Evolutionary conservation across 345 rosid genomes (phyloP).

Genomic region (sweet orange (Citrus sinensis)): DNA sequence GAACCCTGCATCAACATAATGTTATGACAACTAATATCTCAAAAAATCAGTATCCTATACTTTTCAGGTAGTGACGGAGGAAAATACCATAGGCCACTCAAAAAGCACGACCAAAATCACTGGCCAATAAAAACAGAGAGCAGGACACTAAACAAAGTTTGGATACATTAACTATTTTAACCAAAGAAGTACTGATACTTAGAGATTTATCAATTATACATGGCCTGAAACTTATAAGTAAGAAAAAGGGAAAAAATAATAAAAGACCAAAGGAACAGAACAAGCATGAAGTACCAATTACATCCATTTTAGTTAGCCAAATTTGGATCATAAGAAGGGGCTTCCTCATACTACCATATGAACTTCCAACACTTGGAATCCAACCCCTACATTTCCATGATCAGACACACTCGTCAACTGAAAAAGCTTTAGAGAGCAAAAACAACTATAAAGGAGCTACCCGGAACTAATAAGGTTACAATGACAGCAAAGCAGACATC

Average conservation of each 20-base stretch:
- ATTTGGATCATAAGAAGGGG: neutral
- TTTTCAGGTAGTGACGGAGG: neutral
- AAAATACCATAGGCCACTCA: neutral
- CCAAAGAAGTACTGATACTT: neutral
- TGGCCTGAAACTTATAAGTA: neutral
- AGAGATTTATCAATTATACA: neutral
- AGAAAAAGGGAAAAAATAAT: neutral
- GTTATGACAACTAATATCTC: neutral
- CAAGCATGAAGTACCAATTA: neutral
- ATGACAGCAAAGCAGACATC: neutral
- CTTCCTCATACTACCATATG: neutral
- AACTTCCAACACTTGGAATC: neutral
- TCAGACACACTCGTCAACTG: neutral
- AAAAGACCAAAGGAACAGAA: neutral
- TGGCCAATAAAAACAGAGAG: neutral
- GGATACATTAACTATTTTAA: neutral
- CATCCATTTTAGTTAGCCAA: neutral
- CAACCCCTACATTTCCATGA: neutral
- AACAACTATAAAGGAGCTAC: neutral
- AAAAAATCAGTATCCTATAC: neutral
- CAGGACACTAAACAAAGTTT: neutral
- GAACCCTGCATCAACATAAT: conserved; percentile 57
- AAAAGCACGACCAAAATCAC: neutral
- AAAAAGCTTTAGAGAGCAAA: neutral
- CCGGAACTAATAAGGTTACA: neutral